Evolutionary conservation across 495 filamentous ascomycete species (phyloP).

Genomic region (Patellaria atrata): DNA sequence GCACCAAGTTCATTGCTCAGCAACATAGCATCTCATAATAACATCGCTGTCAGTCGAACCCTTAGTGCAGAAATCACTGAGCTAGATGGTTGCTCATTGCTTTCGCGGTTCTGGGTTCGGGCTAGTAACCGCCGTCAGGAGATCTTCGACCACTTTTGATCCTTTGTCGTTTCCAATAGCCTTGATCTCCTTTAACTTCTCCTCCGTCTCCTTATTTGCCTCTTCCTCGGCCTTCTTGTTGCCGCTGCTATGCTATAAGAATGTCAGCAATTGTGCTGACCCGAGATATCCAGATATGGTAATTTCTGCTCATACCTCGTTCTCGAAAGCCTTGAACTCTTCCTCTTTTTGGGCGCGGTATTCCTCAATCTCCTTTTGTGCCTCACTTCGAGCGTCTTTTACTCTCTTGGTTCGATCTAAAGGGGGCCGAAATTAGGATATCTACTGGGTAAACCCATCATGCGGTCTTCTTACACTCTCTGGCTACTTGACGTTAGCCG

Average conservation of each 20-base stretch:
- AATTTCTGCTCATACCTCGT: constrained; percentile 52
- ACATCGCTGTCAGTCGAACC: no score
- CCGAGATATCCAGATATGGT: background rate
- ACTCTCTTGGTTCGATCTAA: constrained; percentile 92
- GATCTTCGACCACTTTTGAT: constrained; percentile 61
- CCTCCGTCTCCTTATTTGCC: constrained; percentile 67
- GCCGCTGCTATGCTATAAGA: constrained; percentile 59
- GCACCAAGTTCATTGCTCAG: no score
- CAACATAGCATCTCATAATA: no score
- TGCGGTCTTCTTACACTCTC: constrained; percentile 49
- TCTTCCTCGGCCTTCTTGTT: constrained; percentile 81
- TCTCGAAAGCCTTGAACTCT: constrained; percentile 90
- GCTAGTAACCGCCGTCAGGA: constrained; percentile 65
- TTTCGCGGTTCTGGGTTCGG: constrained; percentile 46
- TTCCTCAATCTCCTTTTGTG: constrained; percentile 95
- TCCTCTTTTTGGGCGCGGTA: constrained; percentile 83
- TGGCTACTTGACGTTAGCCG: constrained; percentile 31
- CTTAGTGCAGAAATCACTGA: no score
- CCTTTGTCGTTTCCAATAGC: constrained; percentile 62
- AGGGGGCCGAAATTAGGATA: background rate
- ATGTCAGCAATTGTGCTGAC: no score
- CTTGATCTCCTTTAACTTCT: constrained; percentile 69
- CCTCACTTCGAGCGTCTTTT: constrained; percentile 86
- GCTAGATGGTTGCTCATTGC: background rate
- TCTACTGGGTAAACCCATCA: constrained; percentile 4